Evolutionary conservation across 805 yeast genomes (phyloP).

Genomic region (Metschnikowia hibisci): DNA sequence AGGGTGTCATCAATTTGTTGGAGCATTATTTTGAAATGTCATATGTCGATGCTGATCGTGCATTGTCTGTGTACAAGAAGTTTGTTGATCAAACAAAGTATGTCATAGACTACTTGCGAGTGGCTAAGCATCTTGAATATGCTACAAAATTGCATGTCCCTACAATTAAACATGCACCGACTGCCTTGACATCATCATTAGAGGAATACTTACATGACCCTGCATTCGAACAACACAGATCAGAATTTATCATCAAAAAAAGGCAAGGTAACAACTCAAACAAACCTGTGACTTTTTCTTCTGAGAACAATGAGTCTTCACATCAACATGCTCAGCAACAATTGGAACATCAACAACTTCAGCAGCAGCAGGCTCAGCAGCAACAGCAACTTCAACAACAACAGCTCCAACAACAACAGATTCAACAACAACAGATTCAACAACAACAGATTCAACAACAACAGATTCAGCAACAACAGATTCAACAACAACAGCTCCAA

Average conservation of each 20-base stretch:
- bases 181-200: constrained; percentile 79
- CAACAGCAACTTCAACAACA: constrained; percentile 1
- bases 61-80: constrained; percentile 75
- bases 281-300: background rate
- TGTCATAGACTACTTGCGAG: constrained; percentile 82
- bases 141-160: constrained; percentile 90
- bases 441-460: constrained; percentile 1
- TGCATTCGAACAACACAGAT: constrained; percentile 72
- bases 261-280: constrained; percentile 17
- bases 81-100: constrained; percentile 83
- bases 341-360: background rate
- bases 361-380: background rate
- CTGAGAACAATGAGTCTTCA: constrained; percentile 45
- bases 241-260: constrained; percentile 72
- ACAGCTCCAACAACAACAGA: background rate
- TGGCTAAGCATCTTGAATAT: constrained; percentile 84
- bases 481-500: constrained; percentile 7
- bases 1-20: constrained; percentile 89
- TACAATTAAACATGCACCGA: constrained; percentile 94
- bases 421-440: background rate
- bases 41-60: constrained; percentile 77
- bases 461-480: background rate
- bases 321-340: constrained; percentile 31
- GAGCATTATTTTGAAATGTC: constrained; percentile 96
- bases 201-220: constrained; percentile 89